Conservation (phyloP, 805 yeast genomes). For the Candida nanaspora region DNA sequence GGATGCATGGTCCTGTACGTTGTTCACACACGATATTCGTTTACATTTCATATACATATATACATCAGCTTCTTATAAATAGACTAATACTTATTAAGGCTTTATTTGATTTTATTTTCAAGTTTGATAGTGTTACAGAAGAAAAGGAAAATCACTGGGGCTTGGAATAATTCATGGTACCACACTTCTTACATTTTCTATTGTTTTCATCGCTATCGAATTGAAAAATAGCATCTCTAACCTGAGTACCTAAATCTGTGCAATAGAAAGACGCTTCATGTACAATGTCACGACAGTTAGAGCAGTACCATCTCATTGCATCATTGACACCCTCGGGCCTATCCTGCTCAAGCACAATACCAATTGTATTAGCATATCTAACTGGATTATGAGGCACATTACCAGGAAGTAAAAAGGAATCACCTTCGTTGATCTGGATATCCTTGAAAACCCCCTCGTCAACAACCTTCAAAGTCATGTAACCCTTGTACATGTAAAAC, state of each 20-base stretch:
- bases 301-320: slow-evolving; percentile 83
- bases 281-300: slow-evolving; percentile 55
- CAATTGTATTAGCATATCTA: slow-evolving; percentile 77
- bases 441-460: slow-evolving; percentile 73
- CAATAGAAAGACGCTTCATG: slow-evolving; percentile 70
- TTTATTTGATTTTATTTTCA: no score
- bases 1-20: not conserved
- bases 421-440: slow-evolving; percentile 73
- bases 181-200: slow-evolving; percentile 72
- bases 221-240: slow-evolving; percentile 67
- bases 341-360: slow-evolving; percentile 88
- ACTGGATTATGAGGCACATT: slow-evolving; percentile 89
- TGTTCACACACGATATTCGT: not conserved
- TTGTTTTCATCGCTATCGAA: slow-evolving; percentile 58
- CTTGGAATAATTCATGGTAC: slow-evolving; percentile 61
- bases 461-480: slow-evolving; percentile 78
- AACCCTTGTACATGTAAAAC: slow-evolving; percentile 82
- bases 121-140: no score
- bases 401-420: slow-evolving; percentile 79
- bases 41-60: no score
- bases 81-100: no score
- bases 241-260: slow-evolving; percentile 82
- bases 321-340: slow-evolving; percentile 69
- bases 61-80: no score
- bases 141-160: no score